Evolutionary conservation across 2,329 filamentous ascomycete genomes (phyloP), one percentile per base, ranked within the genome.

Genomic region (Xylariaceae sp.): DNA sequence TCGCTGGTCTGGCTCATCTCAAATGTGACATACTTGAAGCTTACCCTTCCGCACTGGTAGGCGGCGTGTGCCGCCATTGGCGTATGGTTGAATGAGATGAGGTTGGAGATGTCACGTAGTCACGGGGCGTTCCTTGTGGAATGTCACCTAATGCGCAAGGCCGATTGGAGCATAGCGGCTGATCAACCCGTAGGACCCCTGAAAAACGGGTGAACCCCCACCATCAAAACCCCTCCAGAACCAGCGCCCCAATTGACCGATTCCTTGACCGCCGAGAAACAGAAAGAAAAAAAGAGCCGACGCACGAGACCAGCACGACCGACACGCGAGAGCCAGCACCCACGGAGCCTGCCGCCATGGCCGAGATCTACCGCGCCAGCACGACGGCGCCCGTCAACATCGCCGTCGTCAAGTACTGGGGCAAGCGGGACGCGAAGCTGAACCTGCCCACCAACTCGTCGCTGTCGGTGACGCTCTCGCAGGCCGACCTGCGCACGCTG

Each of bases 391-490:
- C 90, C 11, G 90, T 96, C 56, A 96, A 96, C 70, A 96, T 96
- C 58, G 90, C 90, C 46, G 89, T 96, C 37, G 92, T 96, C 67
- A 96, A 96, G 83, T 93, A 98, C 75, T 98, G 93, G 92, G 92
- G 93, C 51, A 98, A 98, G 68, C 85, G 92, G 43, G 89, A 96
- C 63, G 65, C 85, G 33, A 86, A 84, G 58, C 77, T 96, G 52
- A 98, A 98, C 64, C 83, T 96, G 36, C 92, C 92, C 22, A 96
- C 92, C 57, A 98, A 98, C 70, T 94, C 87, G 45, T 98, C 92
- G 46, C 80, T 98, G 55, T 94, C 87, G 43, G 90, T 98, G 38
- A 98, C 92, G 36, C 83, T 98, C 52, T 92, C 88, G 32, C 92
- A 98, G 65, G 72, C 77, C 59, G 90, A 95, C 56, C 79, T 98